Base-by-base conservation (phyloP, 1,139 yeast species). In the Spencermartinsiella ligniputridi region DNA sequence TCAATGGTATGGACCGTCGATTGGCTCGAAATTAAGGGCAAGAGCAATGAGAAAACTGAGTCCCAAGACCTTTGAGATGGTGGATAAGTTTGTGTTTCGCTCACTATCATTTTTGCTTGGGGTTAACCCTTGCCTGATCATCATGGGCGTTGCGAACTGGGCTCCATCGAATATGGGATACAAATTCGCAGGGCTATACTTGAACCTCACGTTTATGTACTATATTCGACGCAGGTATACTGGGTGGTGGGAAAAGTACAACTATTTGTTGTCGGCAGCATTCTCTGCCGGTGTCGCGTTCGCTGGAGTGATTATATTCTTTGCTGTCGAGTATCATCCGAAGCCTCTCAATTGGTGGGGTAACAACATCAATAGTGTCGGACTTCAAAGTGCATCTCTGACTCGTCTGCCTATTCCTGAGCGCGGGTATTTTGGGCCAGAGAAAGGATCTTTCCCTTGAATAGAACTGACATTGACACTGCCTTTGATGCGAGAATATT, bases 251-350 rank as follows among this genome's bases (percentile, higher is more conserved):
- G 67, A 67, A 27, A 70, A 70, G 53, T 70, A 69, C 48, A 79
- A 77, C 53, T 81, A 80, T 57, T 72, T 81, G 4, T 62, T 70
- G 75, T 52, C 57, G 27, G 74, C 80, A 49, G 83, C 77, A 1
- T 64, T 80, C 13, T 75, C 77, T 21, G 78, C 82, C 2, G 85
- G 84, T 11, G 50, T 55, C 9, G 66, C 66, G 16, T 52, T 61
- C 40, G 49, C 63, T 11, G 64, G 62, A 9, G 47, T 64, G 22
- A 60, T 79, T 40, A 76, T 79, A 34, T 71, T 79, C 62, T 76
- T 80, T 54, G 71, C 79, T n/a, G n/a, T n/a, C n/a, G n/a, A n/a
- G n/a, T n/a, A n/a, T n/a, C n/a, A n/a, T n/a, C n/a, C n/a, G n/a
- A n/a, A n/a, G n/a, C n/a, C n/a, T n/a, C n/a, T n/a, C n/a, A n/a